Evolutionary conservation across 176 grass and related monocot genomes (phyloP).

Genomic region (Bothriochloa decipiens): DNA sequence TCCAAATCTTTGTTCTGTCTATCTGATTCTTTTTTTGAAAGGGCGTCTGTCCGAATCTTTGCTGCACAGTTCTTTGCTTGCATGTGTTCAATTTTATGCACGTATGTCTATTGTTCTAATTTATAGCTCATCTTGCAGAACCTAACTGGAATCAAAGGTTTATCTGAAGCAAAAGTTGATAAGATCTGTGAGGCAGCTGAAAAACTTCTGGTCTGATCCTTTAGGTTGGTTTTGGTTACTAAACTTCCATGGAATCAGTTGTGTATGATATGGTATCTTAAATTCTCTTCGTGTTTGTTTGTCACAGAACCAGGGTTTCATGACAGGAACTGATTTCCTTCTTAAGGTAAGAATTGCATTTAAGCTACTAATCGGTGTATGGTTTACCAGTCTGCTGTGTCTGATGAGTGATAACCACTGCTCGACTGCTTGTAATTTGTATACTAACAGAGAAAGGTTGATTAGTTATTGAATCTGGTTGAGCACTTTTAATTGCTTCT

Average conservation of each 20-base stretch:
- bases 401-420: conserved; percentile 1
- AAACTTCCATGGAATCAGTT: neutral
- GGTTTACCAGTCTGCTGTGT: conserved; percentile 21
- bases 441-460: neutral
- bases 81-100: conserved; percentile 1
- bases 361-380: neutral
- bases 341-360: conserved; percentile 50
- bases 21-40: too few relatives aligned
- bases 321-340: conserved; percentile 80
- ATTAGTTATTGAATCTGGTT: neutral
- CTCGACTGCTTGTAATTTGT: neutral
- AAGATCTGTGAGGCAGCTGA: conserved; percentile 84
- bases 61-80: neutral
- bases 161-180: conserved; percentile 86
- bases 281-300: conserved; percentile 29
- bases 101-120: neutral
- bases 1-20: conserved; percentile 5
- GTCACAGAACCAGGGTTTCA: conserved; percentile 66
- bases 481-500: conserved; percentile 7
- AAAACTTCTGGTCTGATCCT: conserved; percentile 68
- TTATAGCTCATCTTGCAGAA: conserved; percentile 43
- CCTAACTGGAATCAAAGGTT: conserved; percentile 89
- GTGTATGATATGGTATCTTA: conserved; percentile 30
- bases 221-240: conserved; percentile 32
- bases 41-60: neutral